Conservation (phyloP, 2,329 filamentous ascomycete genomes). For the Fusarium annulatum region DNA sequence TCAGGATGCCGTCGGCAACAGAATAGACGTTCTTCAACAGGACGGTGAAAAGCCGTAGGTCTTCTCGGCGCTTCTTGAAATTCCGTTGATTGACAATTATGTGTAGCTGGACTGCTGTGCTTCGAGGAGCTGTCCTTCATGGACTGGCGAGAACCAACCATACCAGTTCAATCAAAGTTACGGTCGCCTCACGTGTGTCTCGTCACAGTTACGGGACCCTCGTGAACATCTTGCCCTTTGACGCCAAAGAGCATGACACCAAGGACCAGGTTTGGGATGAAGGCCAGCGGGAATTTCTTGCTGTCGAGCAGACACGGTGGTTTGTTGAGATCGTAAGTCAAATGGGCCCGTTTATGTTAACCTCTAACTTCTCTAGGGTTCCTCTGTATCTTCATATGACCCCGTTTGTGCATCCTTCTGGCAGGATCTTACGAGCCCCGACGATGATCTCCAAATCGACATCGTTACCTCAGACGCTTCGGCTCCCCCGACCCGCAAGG, state of each 20-base stretch:
- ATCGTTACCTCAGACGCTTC: conserved; percentile 25
- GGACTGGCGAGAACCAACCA: conserved; percentile 31
- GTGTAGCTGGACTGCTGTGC: conserved; percentile 51
- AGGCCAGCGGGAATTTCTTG: conserved; percentile 16
- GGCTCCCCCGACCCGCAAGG: conserved; percentile 11
- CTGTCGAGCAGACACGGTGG: conserved; percentile 46
- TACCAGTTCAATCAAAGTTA: conserved; percentile 14
- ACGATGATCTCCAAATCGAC: conserved; percentile 1
- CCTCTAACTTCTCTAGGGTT: conserved; percentile 17
- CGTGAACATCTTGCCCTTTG: conserved; percentile 25
- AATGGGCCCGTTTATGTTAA: background rate
- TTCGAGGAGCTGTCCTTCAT: conserved; percentile 49
- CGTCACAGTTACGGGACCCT: conserved; percentile 46
- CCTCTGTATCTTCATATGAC: conserved; percentile 20
- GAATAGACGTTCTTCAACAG: conserved; percentile 48
- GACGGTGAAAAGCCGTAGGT: conserved; percentile 50
- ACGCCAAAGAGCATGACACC: conserved; percentile 13
- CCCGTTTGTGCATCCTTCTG: conserved; percentile 19
- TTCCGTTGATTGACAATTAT: background rate
- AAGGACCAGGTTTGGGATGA: conserved; percentile 39
- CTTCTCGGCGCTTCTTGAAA: fast-evolving
- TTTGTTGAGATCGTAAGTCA: conserved; percentile 42
- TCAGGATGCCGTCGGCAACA: conserved; percentile 29
- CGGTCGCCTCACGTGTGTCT: conserved; percentile 44
- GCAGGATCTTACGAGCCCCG: background rate